Conservation (phyloP, 1,139 yeast species). For the Pichia sp. region DNA sequence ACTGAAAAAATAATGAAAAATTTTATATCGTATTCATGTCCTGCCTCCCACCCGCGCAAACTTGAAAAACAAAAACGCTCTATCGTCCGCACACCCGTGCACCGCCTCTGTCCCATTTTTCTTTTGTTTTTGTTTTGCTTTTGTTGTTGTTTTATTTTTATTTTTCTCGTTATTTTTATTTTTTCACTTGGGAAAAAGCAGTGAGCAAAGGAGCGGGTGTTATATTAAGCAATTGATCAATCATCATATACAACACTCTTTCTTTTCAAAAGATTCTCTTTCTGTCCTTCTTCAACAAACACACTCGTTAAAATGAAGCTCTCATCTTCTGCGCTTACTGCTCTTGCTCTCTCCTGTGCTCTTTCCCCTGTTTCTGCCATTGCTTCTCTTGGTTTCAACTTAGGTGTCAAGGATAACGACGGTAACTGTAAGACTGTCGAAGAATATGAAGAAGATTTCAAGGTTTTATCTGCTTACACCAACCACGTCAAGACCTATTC, state of each 20-base stretch:
- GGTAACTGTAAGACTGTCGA: slow-evolving; percentile 67
- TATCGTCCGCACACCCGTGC: background rate
- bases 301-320: slow-evolving; percentile 22
- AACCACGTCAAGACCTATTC: slow-evolving; percentile 73
- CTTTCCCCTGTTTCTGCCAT: slow-evolving; percentile 11
- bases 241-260: too few relatives aligned
- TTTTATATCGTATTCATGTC: too few relatives aligned
- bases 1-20: too few relatives aligned
- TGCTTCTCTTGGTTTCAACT: slow-evolving; percentile 46
- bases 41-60: background rate
- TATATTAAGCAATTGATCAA: too few relatives aligned
- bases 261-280: too few relatives aligned
- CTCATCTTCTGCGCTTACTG: slow-evolving; percentile 23
- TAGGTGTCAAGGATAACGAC: slow-evolving; percentile 65
- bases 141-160: background rate
- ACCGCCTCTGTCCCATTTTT: background rate
- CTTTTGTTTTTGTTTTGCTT: slow-evolving; percentile 18
- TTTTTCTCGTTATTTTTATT: slow-evolving; percentile 14
- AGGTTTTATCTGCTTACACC: slow-evolving; percentile 48
- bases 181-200: too few relatives aligned
- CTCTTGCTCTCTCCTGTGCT: slow-evolving; percentile 29
- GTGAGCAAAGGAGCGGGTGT: too few relatives aligned
- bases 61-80: background rate
- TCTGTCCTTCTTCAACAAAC: slow-evolving; percentile 15
- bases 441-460: slow-evolving; percentile 63